phyloP scores from a whole-genome alignment of 768 basidiomycete species.

The Leucosporidium scottii region DNA sequence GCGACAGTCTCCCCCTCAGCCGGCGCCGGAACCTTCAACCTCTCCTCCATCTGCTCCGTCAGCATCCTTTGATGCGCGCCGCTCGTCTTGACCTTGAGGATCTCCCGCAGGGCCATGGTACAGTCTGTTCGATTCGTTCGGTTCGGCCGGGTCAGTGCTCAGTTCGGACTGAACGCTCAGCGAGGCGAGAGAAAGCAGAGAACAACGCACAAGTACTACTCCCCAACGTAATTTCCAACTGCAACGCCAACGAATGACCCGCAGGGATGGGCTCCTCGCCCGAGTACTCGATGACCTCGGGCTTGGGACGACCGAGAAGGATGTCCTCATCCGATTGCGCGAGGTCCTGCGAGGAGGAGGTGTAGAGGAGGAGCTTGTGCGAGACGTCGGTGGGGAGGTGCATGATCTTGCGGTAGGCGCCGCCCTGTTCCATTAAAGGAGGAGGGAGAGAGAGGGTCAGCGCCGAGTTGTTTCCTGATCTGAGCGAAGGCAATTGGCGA shows the following conservation, averaged over 20 bases:
- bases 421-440: conserved; percentile 55
- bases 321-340: conserved; percentile 94
- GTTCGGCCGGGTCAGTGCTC: no score
- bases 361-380: conserved; percentile 79
- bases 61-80: conserved; percentile 22
- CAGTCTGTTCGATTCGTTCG: no score
- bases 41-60: conserved; percentile 29
- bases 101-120: conserved; percentile 93
- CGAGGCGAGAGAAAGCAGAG: no score
- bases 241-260: conserved; percentile 80
- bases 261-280: conserved; percentile 43
- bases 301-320: conserved; percentile 70
- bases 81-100: conserved; percentile 73
- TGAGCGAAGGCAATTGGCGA: not conserved
- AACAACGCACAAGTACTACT: conserved; percentile 74
- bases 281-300: conserved; percentile 49
- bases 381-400: conserved; percentile 73
- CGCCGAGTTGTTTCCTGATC: not conserved
- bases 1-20: not conserved
- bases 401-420: conserved; percentile 86
- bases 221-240: conserved; percentile 74
- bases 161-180: no score
- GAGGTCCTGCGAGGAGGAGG: conserved; percentile 83
- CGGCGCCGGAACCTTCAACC: not conserved
- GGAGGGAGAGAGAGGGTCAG: not conserved